These are phyloP conservation scores for Pseudopithomyces chartarum DNA, from an alignment of 2,329 filamentous ascomycete species.

Conservation along the genomic window DNA sequence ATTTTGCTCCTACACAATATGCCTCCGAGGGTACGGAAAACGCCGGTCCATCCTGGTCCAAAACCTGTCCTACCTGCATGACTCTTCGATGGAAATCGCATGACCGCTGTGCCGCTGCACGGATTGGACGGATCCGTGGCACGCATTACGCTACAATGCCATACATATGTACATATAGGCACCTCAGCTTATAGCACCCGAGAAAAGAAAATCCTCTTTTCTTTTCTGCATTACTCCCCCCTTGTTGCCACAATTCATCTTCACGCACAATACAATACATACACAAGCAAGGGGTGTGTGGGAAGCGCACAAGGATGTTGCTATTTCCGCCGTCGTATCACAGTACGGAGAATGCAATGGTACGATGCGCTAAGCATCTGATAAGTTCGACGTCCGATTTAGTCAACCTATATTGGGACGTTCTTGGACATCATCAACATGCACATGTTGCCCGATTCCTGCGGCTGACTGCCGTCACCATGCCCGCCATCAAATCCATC, in stretches of 20 bases:
- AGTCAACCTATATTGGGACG: conserved; percentile 8
- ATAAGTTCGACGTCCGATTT: neutral
- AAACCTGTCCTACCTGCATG: neutral
- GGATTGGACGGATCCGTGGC: neutral
- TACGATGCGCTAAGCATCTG: neutral
- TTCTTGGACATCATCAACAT: neutral
- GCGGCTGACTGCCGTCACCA: neutral
- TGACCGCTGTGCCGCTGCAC: neutral
- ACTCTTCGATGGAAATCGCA: neutral
- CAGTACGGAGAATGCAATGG: neutral
- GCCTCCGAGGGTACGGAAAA: neutral
- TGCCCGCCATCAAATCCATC: too few species aligned
- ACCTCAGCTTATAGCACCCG: too few species aligned
- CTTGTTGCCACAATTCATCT: too few species aligned
- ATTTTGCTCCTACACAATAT: neutral
- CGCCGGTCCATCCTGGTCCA: neutral
- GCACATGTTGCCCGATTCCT: too few species aligned
- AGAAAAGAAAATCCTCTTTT: too few species aligned
- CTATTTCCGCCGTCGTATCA: neutral
- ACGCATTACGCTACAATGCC: neutral
- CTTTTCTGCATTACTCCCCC: too few species aligned
- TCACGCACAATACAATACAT: neutral
- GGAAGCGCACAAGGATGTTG: neutral
- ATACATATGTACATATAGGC: too few species aligned
- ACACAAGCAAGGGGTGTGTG: neutral